Evolutionary conservation across 306 rosid genomes (phyloP), one percentile per base, ranked within the genome.

Genomic region (Trifolium pratense): DNA sequence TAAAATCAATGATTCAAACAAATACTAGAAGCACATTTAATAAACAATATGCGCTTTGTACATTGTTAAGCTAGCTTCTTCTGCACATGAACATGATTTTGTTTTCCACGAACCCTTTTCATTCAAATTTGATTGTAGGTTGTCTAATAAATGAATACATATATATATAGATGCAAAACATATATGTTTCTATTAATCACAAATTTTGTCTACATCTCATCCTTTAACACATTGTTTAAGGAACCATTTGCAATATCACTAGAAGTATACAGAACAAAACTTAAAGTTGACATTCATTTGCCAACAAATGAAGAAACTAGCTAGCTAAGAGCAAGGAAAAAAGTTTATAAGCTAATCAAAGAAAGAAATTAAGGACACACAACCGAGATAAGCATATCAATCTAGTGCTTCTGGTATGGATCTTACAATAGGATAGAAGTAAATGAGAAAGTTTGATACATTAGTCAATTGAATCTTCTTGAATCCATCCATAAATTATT

Each of bases 391-490:
- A 67, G 59, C 52, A 59, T 21, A 58, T 52, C 68, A 70, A 26
- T 31, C 81, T 25, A 37, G 37, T 49, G 13, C 66, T 51, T 36
- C 36, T 36, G 34, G 59, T 52, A 52, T 36, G 34, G 37, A 23
- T 64, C 62, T 40, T 21, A 51, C 9, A 34, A 21, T 11, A 53
- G 45, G 37, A 72, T 9, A 78, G 16, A 78, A 55, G 55, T 26
- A 43, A 43, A 7, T 34, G 46, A 34, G 62, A 21, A 64, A 55
- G 55, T 32, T 42, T 71, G 46, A 71, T 17, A 36, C 32, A 65
- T 15, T 53, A 73, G 21, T 36, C 71, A 18, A 61, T 62, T 43
- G 20, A 70, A 62, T 78, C 46, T 56, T 34, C 45, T 68, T 68
- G 71, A 74, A 18, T 49, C 61, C 55, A 58, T 60, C 57, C 16